phyloP scores from a whole-genome alignment of 1,284 basidiomycete species.

The Cryptococcus sp. region DNA sequence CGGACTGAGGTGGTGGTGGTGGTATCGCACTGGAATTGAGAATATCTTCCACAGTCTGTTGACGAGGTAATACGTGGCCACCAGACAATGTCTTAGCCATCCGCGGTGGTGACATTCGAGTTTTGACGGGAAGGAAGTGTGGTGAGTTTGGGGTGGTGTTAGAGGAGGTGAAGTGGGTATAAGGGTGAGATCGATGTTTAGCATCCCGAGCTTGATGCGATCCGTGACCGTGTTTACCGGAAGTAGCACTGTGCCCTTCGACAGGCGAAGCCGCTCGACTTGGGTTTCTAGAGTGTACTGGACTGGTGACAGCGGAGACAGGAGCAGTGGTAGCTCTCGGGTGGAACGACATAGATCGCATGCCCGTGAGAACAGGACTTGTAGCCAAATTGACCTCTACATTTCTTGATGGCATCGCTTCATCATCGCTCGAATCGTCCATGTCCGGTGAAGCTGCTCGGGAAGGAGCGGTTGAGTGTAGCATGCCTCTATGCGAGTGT shows the following conservation, averaged over 20 bases:
- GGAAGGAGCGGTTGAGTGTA: conserved; percentile 37
- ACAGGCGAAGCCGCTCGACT: conserved; percentile 37
- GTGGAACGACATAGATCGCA: conserved; percentile 56
- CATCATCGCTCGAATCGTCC: conserved; percentile 44
- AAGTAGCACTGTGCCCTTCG: conserved; percentile 43
- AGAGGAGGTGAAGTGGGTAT: conserved; percentile 18
- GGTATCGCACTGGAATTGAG: conserved; percentile 44
- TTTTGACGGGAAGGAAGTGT: conserved; percentile 21
- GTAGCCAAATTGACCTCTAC: conserved; percentile 48
- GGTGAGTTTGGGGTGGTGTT: conserved; percentile 39
- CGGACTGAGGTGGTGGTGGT: conserved; percentile 32
- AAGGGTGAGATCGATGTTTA: conserved; percentile 45
- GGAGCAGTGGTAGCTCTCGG: conserved; percentile 43
- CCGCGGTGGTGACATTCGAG: conserved; percentile 41
- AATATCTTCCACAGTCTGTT: conserved; percentile 48
- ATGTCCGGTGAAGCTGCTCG: conserved; percentile 38
- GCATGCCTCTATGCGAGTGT: conserved; percentile 27
- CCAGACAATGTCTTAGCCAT: conserved; percentile 22
- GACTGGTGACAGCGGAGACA: conserved; percentile 35
- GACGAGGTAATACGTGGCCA: conserved; percentile 5
- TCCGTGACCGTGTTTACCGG: conserved; percentile 44
- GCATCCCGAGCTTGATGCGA: conserved; percentile 43
- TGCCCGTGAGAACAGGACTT: conserved; percentile 75
- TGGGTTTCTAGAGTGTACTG: conserved; percentile 37
- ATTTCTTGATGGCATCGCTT: conserved; percentile 21